Base-by-base conservation (phyloP, 305 asterid genomes). In the Andrographis paniculata region DNA sequence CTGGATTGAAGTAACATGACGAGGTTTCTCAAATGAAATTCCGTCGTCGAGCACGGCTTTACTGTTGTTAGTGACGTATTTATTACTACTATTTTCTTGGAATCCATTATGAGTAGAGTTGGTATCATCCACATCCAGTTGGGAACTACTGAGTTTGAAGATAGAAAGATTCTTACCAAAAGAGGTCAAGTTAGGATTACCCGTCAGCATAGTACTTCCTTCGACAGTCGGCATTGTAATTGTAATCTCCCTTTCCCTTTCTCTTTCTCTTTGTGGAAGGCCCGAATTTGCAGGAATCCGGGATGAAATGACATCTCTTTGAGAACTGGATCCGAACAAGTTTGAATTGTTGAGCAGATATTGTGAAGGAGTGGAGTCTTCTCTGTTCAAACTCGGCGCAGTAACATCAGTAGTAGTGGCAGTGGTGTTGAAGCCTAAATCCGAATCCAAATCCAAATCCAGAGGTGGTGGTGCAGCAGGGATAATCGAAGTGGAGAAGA, bases 401-500 rank as follows among this genome's bases (percentile, higher is more conserved):
- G n/a, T n/a, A n/a, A n/a, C n/a, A n/a, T n/a, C n/a, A n/a, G n/a
- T n/a, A 27, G 48, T 30, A 3, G 60, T 33, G 5, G 74, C 44
- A 39, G 55, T 51, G 10, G 39, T 42, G 31, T 59, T 59, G 72
- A 64, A 64, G 36, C 36, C 63, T 35, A 80, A 50, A 53, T 33
- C 38, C 1, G 59, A 70, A 33, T 33, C 12, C 13, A 73, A 47
- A 23, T 59, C 58, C 30, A 53, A 62, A 31, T 27, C 14, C 30
- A 3, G 65, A 28, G 57, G 22, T 1, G 69, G 33, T 48, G 83
- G 69, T 59, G 59, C 43, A 44, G 73, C 19, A 35, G 67, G 76
- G 53, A 72, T n/a, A 44, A 75, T 69, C 86, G 86, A 88, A 17
- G 69, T 59, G 64, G 73, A 77, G 62, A 70, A 67, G 53, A 76